Percentiles rank a stretch among this genome's conserved stretches.
Evolutionary conservation across 148 eudicot genomes (phyloP).

Genomic region (Suaeda aralocaspica): DNA sequence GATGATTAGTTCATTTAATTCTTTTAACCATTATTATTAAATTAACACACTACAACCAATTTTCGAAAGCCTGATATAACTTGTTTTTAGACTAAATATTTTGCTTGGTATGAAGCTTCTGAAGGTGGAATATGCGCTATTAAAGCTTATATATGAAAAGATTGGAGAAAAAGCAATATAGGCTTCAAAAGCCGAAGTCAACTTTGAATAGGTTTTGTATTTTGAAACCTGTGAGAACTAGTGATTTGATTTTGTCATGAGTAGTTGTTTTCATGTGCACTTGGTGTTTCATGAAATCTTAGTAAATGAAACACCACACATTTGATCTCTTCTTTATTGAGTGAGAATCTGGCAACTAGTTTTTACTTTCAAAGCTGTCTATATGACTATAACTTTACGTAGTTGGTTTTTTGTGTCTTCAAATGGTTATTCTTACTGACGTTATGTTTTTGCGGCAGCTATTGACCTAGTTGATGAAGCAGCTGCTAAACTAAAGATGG

Average conservation of each 20-base stretch:
- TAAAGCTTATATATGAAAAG: too few species aligned
- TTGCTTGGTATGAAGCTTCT: too few species aligned
- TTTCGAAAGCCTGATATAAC: too few species aligned
- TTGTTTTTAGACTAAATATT: too few species aligned
- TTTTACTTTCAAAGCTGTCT: background rate
- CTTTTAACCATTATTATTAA: too few species aligned
- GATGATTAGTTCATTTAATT: too few species aligned
- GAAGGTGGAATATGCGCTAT: too few species aligned
- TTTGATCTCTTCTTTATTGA: background rate
- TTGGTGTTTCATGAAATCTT: background rate
- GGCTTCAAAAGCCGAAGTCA: too few species aligned
- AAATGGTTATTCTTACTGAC: slow-evolving; percentile 4
- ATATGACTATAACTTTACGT: background rate
- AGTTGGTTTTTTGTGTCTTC: background rate
- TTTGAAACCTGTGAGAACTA: background rate
- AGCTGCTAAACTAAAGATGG: slow-evolving; percentile 98
- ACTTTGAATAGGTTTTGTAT: too few species aligned
- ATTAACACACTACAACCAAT: too few species aligned
- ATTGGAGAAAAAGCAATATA: too few species aligned
- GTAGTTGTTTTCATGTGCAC: too few species aligned
- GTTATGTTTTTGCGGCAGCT: slow-evolving; percentile 47
- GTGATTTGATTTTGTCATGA: background rate
- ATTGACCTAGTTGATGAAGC: slow-evolving; percentile 98
- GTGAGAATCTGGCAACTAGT: background rate
- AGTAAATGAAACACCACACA: background rate